phyloP scores from a whole-genome alignment of 768 basidiomycete species.

The Podaxis rugospora region DNA sequence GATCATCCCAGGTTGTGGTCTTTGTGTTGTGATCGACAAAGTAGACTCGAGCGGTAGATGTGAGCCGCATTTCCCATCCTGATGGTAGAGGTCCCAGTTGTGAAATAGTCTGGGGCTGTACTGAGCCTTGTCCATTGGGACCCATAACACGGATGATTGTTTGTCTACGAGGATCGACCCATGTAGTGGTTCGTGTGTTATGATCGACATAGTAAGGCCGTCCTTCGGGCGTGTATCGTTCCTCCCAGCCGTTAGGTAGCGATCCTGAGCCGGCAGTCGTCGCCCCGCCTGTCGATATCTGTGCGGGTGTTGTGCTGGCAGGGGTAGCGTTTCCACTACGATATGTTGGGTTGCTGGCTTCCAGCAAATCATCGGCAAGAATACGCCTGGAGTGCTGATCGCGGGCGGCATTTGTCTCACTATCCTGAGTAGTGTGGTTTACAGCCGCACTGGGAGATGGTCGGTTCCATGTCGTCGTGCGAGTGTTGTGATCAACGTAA shows the following conservation, averaged over 20 bases:
- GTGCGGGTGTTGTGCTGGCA: slow-evolving; percentile 30
- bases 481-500: slow-evolving; percentile 98
- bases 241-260: slow-evolving; percentile 97
- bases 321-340: slow-evolving; percentile 26
- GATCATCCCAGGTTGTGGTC: slow-evolving; percentile 99
- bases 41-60: slow-evolving; percentile 95
- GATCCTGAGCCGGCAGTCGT: slow-evolving; percentile 77
- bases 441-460: slow-evolving; percentile 75
- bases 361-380: slow-evolving; percentile 82
- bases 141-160: slow-evolving; percentile 97
- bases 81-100: slow-evolving; percentile 96
- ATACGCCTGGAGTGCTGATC: slow-evolving; percentile 83
- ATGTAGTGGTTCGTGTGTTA: slow-evolving; percentile 99
- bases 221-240: slow-evolving; percentile 97
- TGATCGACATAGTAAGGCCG: slow-evolving; percentile 99
- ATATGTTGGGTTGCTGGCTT: slow-evolving; percentile 50
- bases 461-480: slow-evolving; percentile 96
- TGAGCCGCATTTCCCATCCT: slow-evolving; percentile 99
- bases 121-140: slow-evolving; percentile 82
- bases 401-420: slow-evolving; percentile 79
- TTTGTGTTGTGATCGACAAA: slow-evolving; percentile 99
- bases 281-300: slow-evolving; percentile 41
- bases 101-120: slow-evolving; percentile 93
- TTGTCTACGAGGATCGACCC: slow-evolving; percentile 98
- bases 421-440: slow-evolving; percentile 68